These are phyloP conservation scores for Botrytis porri DNA, from an alignment of 2,329 filamentous ascomycete species.

Conservation along the genomic window DNA sequence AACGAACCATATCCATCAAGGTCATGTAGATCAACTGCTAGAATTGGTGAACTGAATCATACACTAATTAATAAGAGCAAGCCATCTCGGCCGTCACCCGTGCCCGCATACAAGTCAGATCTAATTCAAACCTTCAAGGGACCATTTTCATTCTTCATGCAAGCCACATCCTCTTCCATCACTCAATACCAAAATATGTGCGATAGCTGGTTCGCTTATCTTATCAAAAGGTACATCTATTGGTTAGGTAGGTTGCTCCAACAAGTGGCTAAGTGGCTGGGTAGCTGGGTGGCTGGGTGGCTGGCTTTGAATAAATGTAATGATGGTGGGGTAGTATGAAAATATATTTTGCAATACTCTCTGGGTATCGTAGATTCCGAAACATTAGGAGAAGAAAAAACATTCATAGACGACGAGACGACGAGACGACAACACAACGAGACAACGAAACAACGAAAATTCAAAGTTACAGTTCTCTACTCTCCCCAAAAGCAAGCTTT, in stretches of 20 bases:
- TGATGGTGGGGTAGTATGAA: slow-evolving; percentile 1
- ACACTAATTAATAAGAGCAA: background rate
- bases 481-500: background rate
- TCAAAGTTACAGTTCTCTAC: background rate
- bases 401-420: background rate
- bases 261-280: background rate
- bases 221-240: background rate
- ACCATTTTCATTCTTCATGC: background rate
- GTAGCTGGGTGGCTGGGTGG: background rate
- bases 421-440: background rate
- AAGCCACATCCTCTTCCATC: background rate
- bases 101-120: background rate
- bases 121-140: background rate
- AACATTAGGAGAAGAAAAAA: background rate
- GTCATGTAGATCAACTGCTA: background rate
- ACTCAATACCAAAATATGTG: background rate
- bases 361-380: background rate
- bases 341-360: background rate
- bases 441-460: background rate
- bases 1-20: too few relatives aligned
- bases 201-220: background rate
- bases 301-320: background rate
- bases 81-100: background rate
- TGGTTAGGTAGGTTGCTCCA: background rate
- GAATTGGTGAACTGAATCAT: background rate